These are phyloP conservation scores for Lotus japonicus DNA, from an alignment of 306 rosid genomes.

Conservation along the genomic window DNA sequence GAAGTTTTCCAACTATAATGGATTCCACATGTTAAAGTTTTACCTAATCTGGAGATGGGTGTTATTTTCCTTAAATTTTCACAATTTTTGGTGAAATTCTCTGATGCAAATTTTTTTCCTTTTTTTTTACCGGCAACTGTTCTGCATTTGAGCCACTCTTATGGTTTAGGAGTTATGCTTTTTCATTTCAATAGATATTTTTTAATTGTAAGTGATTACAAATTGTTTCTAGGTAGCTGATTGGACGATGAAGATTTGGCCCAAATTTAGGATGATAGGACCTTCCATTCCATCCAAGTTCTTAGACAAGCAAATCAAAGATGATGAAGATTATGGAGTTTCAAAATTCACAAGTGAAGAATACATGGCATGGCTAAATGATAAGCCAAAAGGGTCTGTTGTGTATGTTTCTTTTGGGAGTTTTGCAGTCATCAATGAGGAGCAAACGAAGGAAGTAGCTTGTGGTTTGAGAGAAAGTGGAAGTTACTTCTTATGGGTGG, in stretches of 20 bases:
- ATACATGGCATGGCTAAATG: not conserved
- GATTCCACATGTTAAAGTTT: no score
- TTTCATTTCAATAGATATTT: no score
- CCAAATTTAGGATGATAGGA: not conserved
- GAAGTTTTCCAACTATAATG: no score
- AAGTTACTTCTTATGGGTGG: constrained; percentile 4
- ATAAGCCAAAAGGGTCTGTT: constrained; percentile 10
- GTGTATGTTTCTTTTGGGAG: not conserved
- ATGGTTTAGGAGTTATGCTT: no score
- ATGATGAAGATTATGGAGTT: not conserved
- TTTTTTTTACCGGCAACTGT: no score
- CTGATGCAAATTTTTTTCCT: no score
- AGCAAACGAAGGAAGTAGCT: not conserved
- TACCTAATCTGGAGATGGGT: no score
- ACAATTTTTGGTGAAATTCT: no score
- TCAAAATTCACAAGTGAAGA: not conserved
- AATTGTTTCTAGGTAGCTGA: not conserved
- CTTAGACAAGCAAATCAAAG: not conserved
- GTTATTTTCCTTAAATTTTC: no score
- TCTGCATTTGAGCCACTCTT: not conserved
- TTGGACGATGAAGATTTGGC: not conserved
- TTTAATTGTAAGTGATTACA: not conserved
- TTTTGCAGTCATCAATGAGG: not conserved
- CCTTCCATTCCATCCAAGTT: constrained; percentile 1
- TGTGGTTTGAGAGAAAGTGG: not conserved